A percentile compares a stretch with the other conserved stretches of the same genome.
Conservation (phyloP, 768 basidiomycete genomes). For the Serpula lacrymans region DNA sequence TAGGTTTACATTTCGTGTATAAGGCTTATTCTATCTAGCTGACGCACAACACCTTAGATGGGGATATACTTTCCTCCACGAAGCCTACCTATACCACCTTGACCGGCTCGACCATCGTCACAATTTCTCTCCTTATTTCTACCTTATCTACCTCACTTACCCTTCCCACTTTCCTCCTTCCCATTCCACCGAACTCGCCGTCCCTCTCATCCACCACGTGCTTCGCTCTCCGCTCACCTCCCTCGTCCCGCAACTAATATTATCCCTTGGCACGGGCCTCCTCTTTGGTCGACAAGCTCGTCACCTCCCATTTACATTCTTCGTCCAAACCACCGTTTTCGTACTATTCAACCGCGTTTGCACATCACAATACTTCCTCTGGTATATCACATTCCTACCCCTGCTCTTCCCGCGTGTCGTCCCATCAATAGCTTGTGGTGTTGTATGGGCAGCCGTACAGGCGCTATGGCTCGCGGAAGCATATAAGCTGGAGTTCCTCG, state of each 20-base stretch:
- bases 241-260: constrained; percentile 78
- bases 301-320: constrained; percentile 82
- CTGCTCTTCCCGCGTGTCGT: constrained; percentile 68
- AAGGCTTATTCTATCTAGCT: constrained; percentile 1
- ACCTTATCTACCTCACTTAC: constrained; percentile 87
- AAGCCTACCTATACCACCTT: constrained; percentile 92
- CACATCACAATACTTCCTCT: constrained; percentile 97
- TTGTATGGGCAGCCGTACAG: constrained; percentile 75
- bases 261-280: constrained; percentile 73
- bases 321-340: constrained; percentile 86
- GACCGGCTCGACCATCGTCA: constrained; percentile 93
- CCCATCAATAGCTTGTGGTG: constrained; percentile 45
- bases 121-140: constrained; percentile 98
- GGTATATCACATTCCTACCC: constrained; percentile 91
- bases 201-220: constrained; percentile 38
- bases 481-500: constrained; percentile 87
- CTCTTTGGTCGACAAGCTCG: constrained; percentile 53
- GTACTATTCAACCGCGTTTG: constrained; percentile 99
- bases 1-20: constrained; percentile 35
- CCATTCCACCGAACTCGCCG: constrained; percentile 11
- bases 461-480: constrained; percentile 90
- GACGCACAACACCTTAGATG: constrained; percentile 51
- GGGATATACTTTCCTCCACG: constrained; percentile 89
- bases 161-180: constrained; percentile 35
- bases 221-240: constrained; percentile 74